phyloP scores from a whole-genome alignment of 2,329 filamentous ascomycete species.

The Fusarium buharicum region DNA sequence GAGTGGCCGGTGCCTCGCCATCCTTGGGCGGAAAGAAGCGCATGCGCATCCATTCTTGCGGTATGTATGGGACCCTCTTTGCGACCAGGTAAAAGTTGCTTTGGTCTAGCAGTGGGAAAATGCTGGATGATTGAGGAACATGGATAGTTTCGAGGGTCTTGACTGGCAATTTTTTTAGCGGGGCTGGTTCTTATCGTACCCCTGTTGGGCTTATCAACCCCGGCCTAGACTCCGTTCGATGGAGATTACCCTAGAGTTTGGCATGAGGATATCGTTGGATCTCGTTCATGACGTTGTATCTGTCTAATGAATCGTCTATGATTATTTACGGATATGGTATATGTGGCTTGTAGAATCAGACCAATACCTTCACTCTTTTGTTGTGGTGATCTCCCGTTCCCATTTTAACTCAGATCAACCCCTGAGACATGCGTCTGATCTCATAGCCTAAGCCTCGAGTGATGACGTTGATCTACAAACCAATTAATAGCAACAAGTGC shows the following conservation, averaged over 20 bases:
- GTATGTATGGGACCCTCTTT: not conserved
- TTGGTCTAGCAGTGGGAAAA: not conserved
- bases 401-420: not conserved
- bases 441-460: constrained; percentile 1
- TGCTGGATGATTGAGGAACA: constrained; percentile 4
- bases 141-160: constrained; percentile 4
- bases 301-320: not conserved
- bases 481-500: not conserved
- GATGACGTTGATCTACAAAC: constrained; percentile 32
- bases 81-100: not conserved
- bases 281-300: not conserved
- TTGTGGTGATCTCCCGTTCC: not conserved
- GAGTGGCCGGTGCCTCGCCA: constrained; percentile 92
- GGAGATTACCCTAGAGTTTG: constrained; percentile 13
- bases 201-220: constrained; percentile 27
- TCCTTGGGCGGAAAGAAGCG: constrained; percentile 84
- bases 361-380: no score
- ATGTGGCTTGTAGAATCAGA: constrained; percentile 1
- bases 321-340: not conserved
- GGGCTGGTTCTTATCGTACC: constrained; percentile 42
- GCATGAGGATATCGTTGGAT: not conserved
- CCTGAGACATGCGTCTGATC: constrained; percentile 21
- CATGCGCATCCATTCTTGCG: constrained; percentile 79
- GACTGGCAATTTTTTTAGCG: constrained; percentile 46
- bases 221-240: not conserved